Conservation (phyloP, 306 rosid genomes). For the Cercis canadensis region DNA sequence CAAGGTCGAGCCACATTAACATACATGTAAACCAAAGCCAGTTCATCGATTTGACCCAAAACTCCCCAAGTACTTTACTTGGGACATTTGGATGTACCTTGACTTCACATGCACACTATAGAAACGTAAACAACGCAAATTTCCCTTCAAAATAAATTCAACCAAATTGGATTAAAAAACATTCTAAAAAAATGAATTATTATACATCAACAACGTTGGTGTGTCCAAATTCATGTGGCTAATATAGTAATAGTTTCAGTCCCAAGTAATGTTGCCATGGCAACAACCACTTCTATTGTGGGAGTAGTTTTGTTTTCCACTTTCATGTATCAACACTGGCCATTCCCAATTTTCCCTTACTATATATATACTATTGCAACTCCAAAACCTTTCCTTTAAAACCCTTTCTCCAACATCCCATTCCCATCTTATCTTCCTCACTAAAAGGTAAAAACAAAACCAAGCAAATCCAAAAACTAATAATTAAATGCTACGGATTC, state of each 20-base stretch:
- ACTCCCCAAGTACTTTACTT: constrained; percentile 24
- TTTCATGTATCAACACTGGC: constrained; percentile 34
- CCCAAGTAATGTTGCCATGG: constrained; percentile 37
- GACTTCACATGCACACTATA: constrained; percentile 24
- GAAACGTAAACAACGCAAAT: constrained; percentile 34
- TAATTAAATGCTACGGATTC: too few relatives aligned
- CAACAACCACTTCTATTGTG: constrained; percentile 46
- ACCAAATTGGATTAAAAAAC: too few relatives aligned
- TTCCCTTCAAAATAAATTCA: too few relatives aligned
- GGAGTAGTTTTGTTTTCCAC: constrained; percentile 48
- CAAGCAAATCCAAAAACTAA: too few relatives aligned
- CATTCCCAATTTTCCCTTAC: constrained; percentile 17
- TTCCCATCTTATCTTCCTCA: constrained; percentile 13
- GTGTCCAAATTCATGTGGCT: constrained; percentile 27
- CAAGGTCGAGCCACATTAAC: constrained; percentile 28
- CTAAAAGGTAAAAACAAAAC: not conserved
- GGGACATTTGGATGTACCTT: constrained; percentile 37
- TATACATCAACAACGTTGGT: too few relatives aligned
- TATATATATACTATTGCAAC: constrained; percentile 5
- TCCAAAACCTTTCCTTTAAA: constrained; percentile 28
- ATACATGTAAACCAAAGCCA: constrained; percentile 31
- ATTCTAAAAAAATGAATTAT: too few relatives aligned
- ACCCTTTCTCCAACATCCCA: constrained; percentile 16
- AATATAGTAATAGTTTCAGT: constrained; percentile 27
- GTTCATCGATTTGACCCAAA: constrained; percentile 42